Evolutionary conservation across 2,329 filamentous ascomycete genomes (phyloP), one percentile per base, ranked within the genome.

Genomic region (Calonectria multiphialidica): DNA sequence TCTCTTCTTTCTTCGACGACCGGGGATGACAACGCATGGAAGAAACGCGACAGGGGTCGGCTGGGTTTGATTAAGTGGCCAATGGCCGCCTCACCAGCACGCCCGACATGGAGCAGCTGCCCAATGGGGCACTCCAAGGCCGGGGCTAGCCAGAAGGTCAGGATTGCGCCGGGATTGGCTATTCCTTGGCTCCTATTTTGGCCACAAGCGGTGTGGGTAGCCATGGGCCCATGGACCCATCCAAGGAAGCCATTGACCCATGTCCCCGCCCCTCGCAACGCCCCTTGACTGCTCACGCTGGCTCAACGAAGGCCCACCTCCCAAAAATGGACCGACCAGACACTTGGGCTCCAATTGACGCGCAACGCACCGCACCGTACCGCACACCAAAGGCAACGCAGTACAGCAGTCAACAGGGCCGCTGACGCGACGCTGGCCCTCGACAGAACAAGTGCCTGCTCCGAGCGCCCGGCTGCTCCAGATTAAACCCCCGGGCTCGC

Each of bases 61-160:
- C 83, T 83, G 84, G 83, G 84, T 85, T 84, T 85, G 83, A 89
- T 89, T 85, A 87, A 85, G 81, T 83, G 83, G 77, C 88, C 88
- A 90, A 89, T 90, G 83, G 84, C 80, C 79, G 80, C 72, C 68
- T 75, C 76, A 78, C 68, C 74, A 77, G 71, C 76, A 82, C 81
- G 81, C 82, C 82, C 83, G 84, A 84, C 82, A 81, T 82, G 84
- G 82, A 82, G 79, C 80, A 83, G 78, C 81, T 87, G 84, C 87
- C 88, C 85, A 89, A 90, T 87, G 78, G 81, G 84, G 87, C 81
- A 86, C 82, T 81, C 78, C 80, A 84, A 76, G 80, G 78, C 87
- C 86, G 87, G 85, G 81, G 77, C 87, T 87, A 88, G 82, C 80
- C 82, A 83, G 80, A 81, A 78, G 83, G 79, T 81, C 81, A 85